Base-by-base conservation (phyloP, 2,329 filamentous ascomycete species). In the Fusarium palustre region DNA sequence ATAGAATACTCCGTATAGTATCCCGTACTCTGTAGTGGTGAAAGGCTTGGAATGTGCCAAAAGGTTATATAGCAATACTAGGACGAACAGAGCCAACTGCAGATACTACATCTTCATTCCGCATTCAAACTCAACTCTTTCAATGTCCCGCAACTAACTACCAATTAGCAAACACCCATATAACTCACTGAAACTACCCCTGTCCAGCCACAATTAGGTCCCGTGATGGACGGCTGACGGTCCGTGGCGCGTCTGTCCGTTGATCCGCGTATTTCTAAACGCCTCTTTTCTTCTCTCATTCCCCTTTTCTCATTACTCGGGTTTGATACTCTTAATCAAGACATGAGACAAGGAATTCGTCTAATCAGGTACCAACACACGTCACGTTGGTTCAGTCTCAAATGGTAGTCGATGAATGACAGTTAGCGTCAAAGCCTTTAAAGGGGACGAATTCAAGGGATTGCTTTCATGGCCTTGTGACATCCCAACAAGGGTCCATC, bases 241-340 rank as follows among this genome's bases (percentile, higher is more conserved):
- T 69, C 71, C 71, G 69, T 72, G 64, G 71, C 71, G 69, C 66
- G 50, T 66, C 68, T 59, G 57, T 60, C 65, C 70, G 70, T 59
- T 45, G 36, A 42, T 59, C 54, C 38, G 50, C 33, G 42, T 30
- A 45, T 53, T 64, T 39, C 54, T 39, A 69, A 47, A 39, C 41
- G 64, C 60, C 55, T 66, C 58, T 59, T 30, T 31, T 31, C 25
- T 31, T 13, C 30, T 16, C 22, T 31, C 45, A 45, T 48, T 41
- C 57, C 33, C 34, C 48, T 24, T 28, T 52, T 39, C 18, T 31
- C 43, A 52, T 52, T 60, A 38, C 34, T 60, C 43, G 41, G 11
- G 28, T 28, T 38, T 22, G 20, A 43, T 43, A 7, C 24, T 43
- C 16, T 18, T 16, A 18, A 25, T 25, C 39, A 18, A 20, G 42